A percentile compares a stretch with the other conserved stretches of the same genome.
These are phyloP conservation scores for Priceomyces medius DNA, from an alignment of 805 yeast genomes.

Conservation along the genomic window DNA sequence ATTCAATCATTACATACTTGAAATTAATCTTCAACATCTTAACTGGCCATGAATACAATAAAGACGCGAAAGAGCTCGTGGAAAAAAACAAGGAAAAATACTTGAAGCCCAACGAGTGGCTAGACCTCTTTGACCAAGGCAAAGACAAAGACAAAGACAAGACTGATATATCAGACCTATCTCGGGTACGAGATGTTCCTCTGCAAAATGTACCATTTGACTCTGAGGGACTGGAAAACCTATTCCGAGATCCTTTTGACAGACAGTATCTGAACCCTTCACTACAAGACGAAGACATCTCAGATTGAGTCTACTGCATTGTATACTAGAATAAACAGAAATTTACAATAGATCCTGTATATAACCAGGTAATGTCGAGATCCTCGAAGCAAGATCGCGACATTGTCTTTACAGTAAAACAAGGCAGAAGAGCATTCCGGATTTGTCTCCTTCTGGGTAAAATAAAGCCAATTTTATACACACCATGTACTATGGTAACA, in stretches of 20 bases:
- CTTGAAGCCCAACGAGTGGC: conserved; percentile 16
- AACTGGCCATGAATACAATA: conserved; percentile 32
- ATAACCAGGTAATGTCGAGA: not conserved
- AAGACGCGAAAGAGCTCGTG: conserved; percentile 10
- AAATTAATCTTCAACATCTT: conserved; percentile 55
- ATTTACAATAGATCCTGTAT: not conserved
- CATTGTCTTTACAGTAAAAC: no score
- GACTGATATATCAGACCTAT: not conserved
- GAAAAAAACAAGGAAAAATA: conserved; percentile 11
- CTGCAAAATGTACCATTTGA: not conserved
- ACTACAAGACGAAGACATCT: conserved; percentile 22
- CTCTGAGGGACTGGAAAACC: no score
- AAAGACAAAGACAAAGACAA: conserved; percentile 5
- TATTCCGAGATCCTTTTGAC: conserved; percentile 27
- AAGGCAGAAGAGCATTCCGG: no score
- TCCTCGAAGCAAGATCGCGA: no score
- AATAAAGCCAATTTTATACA: no score
- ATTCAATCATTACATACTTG: conserved; percentile 69
- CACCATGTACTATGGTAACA: no score
- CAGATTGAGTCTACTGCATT: conserved; percentile 14
- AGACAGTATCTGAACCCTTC: conserved; percentile 17
- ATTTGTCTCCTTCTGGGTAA: no score
- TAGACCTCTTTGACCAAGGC: conserved; percentile 11
- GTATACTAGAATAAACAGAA: not conserved
- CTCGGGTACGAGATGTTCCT: conserved; percentile 3